phyloP scores from a whole-genome alignment of 805 yeast species.

The Teunomyces kruisii region DNA sequence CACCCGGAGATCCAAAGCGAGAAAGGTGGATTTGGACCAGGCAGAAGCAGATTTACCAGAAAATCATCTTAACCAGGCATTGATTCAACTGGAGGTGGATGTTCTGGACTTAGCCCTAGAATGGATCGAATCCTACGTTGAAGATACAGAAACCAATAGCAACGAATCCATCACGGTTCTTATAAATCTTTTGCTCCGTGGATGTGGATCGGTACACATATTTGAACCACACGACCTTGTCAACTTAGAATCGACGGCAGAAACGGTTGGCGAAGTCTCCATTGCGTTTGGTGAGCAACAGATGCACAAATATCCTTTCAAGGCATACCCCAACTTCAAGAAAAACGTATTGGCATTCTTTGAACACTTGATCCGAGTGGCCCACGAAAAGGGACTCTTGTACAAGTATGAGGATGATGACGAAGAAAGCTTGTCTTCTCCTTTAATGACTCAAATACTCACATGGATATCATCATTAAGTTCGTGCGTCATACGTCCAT shows the following conservation, averaged over 20 bases:
- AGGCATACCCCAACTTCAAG: slow-evolving; percentile 13
- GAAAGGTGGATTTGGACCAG: slow-evolving; percentile 8
- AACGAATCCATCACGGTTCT: slow-evolving; percentile 57
- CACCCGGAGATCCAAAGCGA: not conserved
- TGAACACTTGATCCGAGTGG: slow-evolving; percentile 45
- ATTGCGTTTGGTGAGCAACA: slow-evolving; percentile 58
- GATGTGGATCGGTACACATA: slow-evolving; percentile 68
- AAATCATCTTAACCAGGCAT: slow-evolving; percentile 28
- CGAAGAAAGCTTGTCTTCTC: slow-evolving; percentile 27
- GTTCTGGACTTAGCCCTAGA: slow-evolving; percentile 37
- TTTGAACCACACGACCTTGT: slow-evolving; percentile 75
- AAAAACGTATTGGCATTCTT: slow-evolving; percentile 57
- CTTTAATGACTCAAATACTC: slow-evolving; percentile 54
- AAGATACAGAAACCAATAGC: slow-evolving; percentile 16
- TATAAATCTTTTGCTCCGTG: slow-evolving; percentile 65
- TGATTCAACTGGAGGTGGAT: slow-evolving; percentile 31
- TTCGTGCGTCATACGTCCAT: slow-evolving; percentile 65
- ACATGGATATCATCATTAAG: slow-evolving; percentile 79
- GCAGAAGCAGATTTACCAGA: slow-evolving; percentile 27
- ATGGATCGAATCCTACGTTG: slow-evolving; percentile 34
- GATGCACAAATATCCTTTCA: slow-evolving; percentile 68
- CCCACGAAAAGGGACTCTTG: slow-evolving; percentile 63
- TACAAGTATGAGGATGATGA: slow-evolving; percentile 31
- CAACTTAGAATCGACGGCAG: slow-evolving; percentile 66
- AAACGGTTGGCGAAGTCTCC: slow-evolving; percentile 73